phyloP scores from a whole-genome alignment of 2,329 filamentous ascomycete species.

The Chrysoporthe cubensis region DNA sequence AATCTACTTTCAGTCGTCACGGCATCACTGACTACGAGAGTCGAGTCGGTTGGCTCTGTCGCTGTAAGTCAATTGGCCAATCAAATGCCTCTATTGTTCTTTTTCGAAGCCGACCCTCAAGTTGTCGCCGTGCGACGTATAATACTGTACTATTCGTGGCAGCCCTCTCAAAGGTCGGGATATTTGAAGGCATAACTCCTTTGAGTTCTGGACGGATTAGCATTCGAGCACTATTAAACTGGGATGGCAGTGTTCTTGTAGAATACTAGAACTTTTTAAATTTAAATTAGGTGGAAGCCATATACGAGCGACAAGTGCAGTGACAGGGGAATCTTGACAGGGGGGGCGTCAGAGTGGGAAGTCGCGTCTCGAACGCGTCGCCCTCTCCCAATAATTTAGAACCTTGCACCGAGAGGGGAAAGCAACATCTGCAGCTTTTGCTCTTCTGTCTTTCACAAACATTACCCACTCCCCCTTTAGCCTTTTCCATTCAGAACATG shows the following conservation, averaged over 20 bases:
- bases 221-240: no score
- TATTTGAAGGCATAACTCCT: neutral
- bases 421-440: constrained; percentile 7
- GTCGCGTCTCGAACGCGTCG: constrained; percentile 24
- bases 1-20: neutral
- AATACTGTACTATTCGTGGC: no score
- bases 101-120: no score
- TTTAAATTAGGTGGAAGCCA: neutral
- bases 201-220: no score
- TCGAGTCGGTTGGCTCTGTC: neutral
- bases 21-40: neutral
- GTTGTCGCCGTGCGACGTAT: no score
- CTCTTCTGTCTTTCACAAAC: constrained; percentile 2
- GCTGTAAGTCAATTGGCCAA: constrained; percentile 27
- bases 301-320: neutral
- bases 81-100: constrained; percentile 1
- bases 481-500: constrained; percentile 31
- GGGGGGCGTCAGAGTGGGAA: neutral
- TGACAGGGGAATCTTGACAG: neutral
- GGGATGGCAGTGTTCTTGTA: no score
- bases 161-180: no score
- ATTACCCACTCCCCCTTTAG: constrained; percentile 11
- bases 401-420: constrained; percentile 16
- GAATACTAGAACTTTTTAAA: no score
- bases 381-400: constrained; percentile 20